Conservation (phyloP, 2,329 filamentous ascomycete species). For the Penicillium concentricum region DNA sequence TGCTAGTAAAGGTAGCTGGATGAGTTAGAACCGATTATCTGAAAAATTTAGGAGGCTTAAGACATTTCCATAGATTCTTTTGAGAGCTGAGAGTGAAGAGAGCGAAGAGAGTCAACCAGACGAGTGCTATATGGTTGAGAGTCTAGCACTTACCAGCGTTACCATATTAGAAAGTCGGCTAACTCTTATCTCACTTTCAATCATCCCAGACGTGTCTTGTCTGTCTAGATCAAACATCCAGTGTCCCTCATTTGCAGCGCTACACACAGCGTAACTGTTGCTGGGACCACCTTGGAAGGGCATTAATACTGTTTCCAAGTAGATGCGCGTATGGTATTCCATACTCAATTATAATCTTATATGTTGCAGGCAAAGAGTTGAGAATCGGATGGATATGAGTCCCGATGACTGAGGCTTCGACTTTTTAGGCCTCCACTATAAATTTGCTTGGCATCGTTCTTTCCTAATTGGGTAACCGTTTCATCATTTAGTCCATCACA, state of each 20-base stretch:
- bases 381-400: not conserved
- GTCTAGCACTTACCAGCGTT: not conserved
- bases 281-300: too few relatives aligned
- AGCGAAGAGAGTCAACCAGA: too few relatives aligned
- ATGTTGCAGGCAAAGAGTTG: not conserved
- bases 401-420: not conserved
- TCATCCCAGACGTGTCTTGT: too few relatives aligned
- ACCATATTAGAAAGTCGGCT: not conserved
- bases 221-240: too few relatives aligned
- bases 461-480: conserved; percentile 14
- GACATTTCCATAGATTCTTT: not conserved
- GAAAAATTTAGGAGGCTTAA: not conserved
- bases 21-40: too few relatives aligned
- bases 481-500: conserved; percentile 1
- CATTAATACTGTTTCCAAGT: too few relatives aligned
- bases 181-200: not conserved
- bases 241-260: too few relatives aligned
- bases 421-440: not conserved
- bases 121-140: too few relatives aligned
- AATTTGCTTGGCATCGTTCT: not conserved
- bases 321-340: too few relatives aligned
- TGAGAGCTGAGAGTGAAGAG: not conserved
- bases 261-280: too few relatives aligned
- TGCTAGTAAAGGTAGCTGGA: too few relatives aligned
- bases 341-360: too few relatives aligned